Conservation (phyloP, 495 filamentous ascomycete species). For the Neurospora discreta region DNA sequence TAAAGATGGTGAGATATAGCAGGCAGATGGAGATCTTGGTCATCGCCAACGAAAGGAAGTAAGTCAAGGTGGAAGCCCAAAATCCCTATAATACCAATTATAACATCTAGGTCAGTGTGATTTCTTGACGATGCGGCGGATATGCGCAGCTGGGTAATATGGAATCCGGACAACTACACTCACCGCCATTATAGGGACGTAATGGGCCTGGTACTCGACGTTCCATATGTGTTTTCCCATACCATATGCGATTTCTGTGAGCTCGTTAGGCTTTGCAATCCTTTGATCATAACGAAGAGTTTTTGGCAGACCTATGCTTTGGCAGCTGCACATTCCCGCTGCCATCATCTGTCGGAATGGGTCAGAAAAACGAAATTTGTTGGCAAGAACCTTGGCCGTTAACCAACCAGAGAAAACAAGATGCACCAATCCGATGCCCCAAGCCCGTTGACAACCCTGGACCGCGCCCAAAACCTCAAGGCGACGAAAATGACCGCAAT, state of each 20-base stretch:
- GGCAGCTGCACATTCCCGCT: not conserved
- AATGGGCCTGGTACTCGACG: not conserved
- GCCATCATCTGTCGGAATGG: constrained; percentile 3
- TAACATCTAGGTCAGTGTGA: not conserved
- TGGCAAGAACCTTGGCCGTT: not conserved
- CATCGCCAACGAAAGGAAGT: constrained; percentile 10
- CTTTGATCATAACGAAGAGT: not conserved
- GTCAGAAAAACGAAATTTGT: not conserved
- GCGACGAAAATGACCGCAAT: constrained; percentile 14
- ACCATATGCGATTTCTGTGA: constrained; percentile 10
- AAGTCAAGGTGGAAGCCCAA: constrained; percentile 14
- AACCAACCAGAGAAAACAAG: constrained; percentile 9
- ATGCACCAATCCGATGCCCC: constrained; percentile 13
- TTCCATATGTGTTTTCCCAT: constrained; percentile 16
- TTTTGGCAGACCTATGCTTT: constrained; percentile 2
- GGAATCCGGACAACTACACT: not conserved
- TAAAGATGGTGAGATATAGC: constrained; percentile 20
- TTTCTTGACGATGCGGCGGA: not conserved
- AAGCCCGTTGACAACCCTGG: constrained; percentile 8
- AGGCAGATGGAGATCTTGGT: constrained; percentile 20
- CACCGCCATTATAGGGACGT: constrained; percentile 5
- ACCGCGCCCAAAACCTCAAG: constrained; percentile 13
- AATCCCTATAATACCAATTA: constrained; percentile 4
- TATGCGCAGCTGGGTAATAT: not conserved
- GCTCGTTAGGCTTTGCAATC: not conserved